Percentiles rank a stretch among this genome's conserved stretches.
phyloP scores from a whole-genome alignment of 768 basidiomycete species.

The Agaricus sinodeliciosus region DNA sequence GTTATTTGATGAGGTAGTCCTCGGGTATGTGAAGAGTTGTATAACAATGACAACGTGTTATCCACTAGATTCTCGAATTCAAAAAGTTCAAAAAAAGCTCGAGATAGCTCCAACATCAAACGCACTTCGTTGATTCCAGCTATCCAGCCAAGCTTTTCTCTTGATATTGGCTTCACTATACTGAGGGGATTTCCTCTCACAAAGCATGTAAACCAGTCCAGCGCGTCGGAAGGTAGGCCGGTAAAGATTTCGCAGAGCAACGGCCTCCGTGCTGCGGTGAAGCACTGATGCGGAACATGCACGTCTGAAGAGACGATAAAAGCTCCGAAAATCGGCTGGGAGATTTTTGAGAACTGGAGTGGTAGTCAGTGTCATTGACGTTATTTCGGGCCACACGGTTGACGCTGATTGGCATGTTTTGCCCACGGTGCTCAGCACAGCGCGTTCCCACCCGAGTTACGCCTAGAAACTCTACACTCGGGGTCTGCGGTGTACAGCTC shows the following conservation, averaged over 20 bases:
- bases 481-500: too few species aligned
- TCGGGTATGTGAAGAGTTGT: slow-evolving; percentile 54
- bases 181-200: neutral
- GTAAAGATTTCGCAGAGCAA: slow-evolving; percentile 11
- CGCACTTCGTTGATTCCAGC: slow-evolving; percentile 54
- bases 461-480: too few species aligned
- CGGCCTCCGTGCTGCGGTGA: slow-evolving; percentile 9
- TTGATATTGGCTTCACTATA: neutral
- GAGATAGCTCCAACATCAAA: slow-evolving; percentile 9
- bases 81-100: neutral
- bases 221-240: slow-evolving; percentile 11
- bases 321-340: slow-evolving; percentile 12
- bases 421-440: neutral
- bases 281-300: slow-evolving; percentile 14
- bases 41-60: slow-evolving; percentile 53
- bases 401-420: neutral
- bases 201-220: slow-evolving; percentile 4
- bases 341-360: slow-evolving; percentile 3
- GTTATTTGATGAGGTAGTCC: slow-evolving; percentile 57
- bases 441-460: too few species aligned
- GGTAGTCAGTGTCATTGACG: neutral
- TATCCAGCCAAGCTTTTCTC: slow-evolving; percentile 32
- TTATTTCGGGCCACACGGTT: too few species aligned
- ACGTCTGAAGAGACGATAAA: slow-evolving; percentile 12
- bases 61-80: slow-evolving; percentile 42